Evolutionary conservation across 805 yeast species (phyloP), one percentile per base, ranked within the genome.

Genomic region (Pichia paraexigua): DNA sequence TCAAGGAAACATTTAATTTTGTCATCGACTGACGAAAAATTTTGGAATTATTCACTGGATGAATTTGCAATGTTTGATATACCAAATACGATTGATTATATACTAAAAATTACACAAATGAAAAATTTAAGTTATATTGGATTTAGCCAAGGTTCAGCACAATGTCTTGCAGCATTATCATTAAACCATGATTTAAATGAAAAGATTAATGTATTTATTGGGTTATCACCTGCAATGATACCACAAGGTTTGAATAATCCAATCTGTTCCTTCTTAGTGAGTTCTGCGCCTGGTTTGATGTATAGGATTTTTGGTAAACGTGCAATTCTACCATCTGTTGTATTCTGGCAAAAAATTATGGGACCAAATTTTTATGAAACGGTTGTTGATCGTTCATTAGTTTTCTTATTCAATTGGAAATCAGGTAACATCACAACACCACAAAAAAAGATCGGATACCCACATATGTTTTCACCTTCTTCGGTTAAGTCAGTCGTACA

Each of bases 101-200:
- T 92, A 17, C 66, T 91, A 52, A 62, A 71, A 3, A 69, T 66
- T 27, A 79, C 91, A 1, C 65, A 71, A 11, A 67, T 61, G 55
- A 11, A 57, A 25, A 57, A 67, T 30, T 66, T 91, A 39, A 77
- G 82, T 0, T 91, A 89, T 62, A 76, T 92, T 56, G 98, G 97
- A 1, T 92, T 92, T 62, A 82, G 91, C 25, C 98, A 91, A 66
- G 98, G 98, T 21, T 82, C 95, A 0, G 95, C 97, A 1, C 97
- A 92, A 66, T 89, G 89, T 42, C 83, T 91, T 65, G 97, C 96
- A 0, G 76, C 95, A 12, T 70, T 89, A 22, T 78, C 94, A 0
- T 60, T 83, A 18, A 80, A 82, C 61, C 82, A 84, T 9, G 72
- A 74, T 2, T 71, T 91, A 51, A 87, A 87, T 64, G 58, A 66